A percentile compares a stretch with the other conserved stretches of the same genome.
phyloP scores from a whole-genome alignment of 2,329 filamentous ascomycete species.

The Boeremia exigua region DNA sequence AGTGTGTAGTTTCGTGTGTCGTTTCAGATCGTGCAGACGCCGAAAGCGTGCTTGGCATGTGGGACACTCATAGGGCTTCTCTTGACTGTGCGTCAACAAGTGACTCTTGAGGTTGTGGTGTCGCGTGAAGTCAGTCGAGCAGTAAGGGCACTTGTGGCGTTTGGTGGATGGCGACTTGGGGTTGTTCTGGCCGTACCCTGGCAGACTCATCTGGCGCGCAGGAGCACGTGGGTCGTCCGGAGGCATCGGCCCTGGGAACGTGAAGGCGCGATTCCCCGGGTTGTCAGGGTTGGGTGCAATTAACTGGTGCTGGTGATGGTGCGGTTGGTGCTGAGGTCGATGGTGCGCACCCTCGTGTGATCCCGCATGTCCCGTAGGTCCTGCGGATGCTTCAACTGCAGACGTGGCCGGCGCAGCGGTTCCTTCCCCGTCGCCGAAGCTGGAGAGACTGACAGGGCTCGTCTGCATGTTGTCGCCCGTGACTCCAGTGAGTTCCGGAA shows the following conservation, averaged over 20 bases:
- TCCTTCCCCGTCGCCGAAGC: slow-evolving; percentile 61
- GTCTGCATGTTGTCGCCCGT: slow-evolving; percentile 56
- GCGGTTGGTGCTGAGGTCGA: slow-evolving; percentile 25
- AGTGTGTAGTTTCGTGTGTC: slow-evolving; percentile 94
- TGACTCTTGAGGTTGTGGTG: slow-evolving; percentile 98
- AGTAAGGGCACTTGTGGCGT: slow-evolving; percentile 96
- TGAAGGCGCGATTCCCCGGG: slow-evolving; percentile 62
- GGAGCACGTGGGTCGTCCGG: slow-evolving; percentile 58
- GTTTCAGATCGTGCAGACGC: slow-evolving; percentile 90
- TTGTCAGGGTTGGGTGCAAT: slow-evolving; percentile 46
- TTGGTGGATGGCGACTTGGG: slow-evolving; percentile 78
- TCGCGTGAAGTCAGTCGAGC: slow-evolving; percentile 93
- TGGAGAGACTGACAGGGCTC: slow-evolving; percentile 60
- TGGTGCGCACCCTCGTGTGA: slow-evolving; percentile 47
- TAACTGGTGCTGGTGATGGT: slow-evolving; percentile 45
- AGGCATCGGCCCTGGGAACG: slow-evolving; percentile 66
- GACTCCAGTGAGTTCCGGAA: slow-evolving; percentile 51
- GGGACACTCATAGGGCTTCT: slow-evolving; percentile 94
- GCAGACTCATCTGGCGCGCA: slow-evolving; percentile 65
- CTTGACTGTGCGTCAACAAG: slow-evolving; percentile 94
- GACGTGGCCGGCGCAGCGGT: slow-evolving; percentile 55
- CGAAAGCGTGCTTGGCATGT: slow-evolving; percentile 94
- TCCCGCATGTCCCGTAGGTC: slow-evolving; percentile 51
- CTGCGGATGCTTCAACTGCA: slow-evolving; percentile 57
- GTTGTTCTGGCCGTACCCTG: slow-evolving; percentile 61